Conservation (phyloP, 2,329 filamentous ascomycete genomes). For the Clonostachys solani region DNA sequence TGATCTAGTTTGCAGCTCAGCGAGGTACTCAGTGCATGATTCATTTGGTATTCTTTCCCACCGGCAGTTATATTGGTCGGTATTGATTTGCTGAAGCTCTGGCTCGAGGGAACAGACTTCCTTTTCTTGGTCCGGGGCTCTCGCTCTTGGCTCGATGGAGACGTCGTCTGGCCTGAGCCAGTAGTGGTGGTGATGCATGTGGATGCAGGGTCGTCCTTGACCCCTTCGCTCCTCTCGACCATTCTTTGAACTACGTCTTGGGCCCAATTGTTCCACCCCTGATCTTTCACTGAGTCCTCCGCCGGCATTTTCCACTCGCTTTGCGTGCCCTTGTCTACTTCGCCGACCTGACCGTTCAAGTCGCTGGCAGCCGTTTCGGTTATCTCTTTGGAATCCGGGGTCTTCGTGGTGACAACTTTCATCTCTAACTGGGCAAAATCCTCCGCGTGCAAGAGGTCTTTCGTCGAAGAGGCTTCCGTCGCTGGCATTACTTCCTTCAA, state of each 20-base stretch:
- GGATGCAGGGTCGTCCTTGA: slow-evolving; percentile 36
- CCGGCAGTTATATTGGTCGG: not conserved
- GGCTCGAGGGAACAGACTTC: not conserved
- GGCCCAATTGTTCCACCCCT: slow-evolving; percentile 8
- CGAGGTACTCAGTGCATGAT: slow-evolving; percentile 1
- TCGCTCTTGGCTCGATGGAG: slow-evolving; percentile 8
- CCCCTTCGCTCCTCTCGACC: slow-evolving; percentile 10
- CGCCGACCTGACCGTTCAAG: slow-evolving; percentile 4
- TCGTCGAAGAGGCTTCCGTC: too few relatives aligned
- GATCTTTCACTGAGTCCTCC: slow-evolving; percentile 1
- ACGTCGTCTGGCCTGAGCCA: slow-evolving; percentile 36
- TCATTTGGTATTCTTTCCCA: not conserved
- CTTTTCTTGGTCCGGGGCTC: not conserved
- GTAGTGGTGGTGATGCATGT: slow-evolving; percentile 61
- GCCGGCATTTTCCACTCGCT: not conserved
- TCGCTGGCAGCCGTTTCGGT: not conserved
- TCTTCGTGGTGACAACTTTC: too few relatives aligned
- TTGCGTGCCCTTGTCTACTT: slow-evolving; percentile 3
- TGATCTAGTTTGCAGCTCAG: slow-evolving; percentile 1
- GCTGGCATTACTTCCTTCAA: not conserved
- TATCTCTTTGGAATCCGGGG: too few relatives aligned
- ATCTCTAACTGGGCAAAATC: too few relatives aligned
- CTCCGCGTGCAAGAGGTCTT: too few relatives aligned
- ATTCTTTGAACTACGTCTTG: slow-evolving; percentile 12
- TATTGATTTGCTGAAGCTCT: not conserved